Conservation (phyloP, 2,329 filamentous ascomycete genomes). For the Paracoccidioides brasiliensis region DNA sequence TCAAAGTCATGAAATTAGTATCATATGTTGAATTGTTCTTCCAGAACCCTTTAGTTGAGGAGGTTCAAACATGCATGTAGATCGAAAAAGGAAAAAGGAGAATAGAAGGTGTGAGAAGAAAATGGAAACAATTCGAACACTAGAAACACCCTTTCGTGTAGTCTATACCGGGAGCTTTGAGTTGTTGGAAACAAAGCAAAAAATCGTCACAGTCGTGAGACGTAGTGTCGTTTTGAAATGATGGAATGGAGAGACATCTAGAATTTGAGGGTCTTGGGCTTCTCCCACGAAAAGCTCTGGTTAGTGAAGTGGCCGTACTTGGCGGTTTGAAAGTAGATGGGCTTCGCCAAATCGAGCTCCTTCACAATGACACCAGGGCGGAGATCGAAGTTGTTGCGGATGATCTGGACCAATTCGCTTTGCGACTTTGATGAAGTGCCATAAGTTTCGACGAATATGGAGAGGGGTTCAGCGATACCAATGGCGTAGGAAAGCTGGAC, state of each 20-base stretch:
- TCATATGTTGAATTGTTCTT: slow-evolving; percentile 37
- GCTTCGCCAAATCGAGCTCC: slow-evolving; percentile 86
- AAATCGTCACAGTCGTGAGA: slow-evolving; percentile 34
- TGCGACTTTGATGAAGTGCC: slow-evolving; percentile 83
- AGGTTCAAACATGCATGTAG: slow-evolving; percentile 19
- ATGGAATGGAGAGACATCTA: slow-evolving; percentile 40
- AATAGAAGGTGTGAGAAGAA: not conserved
- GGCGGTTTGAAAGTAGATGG: slow-evolving; percentile 96
- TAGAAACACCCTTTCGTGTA: slow-evolving; percentile 18
- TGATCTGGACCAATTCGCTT: slow-evolving; percentile 88
- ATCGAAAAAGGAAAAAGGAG: not conserved
- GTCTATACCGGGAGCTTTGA: slow-evolving; percentile 27
- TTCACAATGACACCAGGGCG: slow-evolving; percentile 96
- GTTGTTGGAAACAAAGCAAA: slow-evolving; percentile 40
- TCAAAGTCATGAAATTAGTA: slow-evolving; percentile 29
- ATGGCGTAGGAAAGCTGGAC: slow-evolving; percentile 99
- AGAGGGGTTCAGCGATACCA: slow-evolving; percentile 93
- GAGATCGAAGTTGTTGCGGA: slow-evolving; percentile 93
- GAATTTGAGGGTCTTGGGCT: slow-evolving; percentile 88
- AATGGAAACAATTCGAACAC: not conserved
- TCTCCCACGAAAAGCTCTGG: slow-evolving; percentile 96
- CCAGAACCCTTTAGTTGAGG: slow-evolving; percentile 22
- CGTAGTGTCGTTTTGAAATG: slow-evolving; percentile 8
- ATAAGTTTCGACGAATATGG: slow-evolving; percentile 95
- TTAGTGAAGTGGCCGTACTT: slow-evolving; percentile 99